Percentiles rank a stretch among this genome's conserved stretches.
These are phyloP conservation scores for Ustilago crameri DNA, from an alignment of 1,284 basidiomycete species.

Conservation along the genomic window DNA sequence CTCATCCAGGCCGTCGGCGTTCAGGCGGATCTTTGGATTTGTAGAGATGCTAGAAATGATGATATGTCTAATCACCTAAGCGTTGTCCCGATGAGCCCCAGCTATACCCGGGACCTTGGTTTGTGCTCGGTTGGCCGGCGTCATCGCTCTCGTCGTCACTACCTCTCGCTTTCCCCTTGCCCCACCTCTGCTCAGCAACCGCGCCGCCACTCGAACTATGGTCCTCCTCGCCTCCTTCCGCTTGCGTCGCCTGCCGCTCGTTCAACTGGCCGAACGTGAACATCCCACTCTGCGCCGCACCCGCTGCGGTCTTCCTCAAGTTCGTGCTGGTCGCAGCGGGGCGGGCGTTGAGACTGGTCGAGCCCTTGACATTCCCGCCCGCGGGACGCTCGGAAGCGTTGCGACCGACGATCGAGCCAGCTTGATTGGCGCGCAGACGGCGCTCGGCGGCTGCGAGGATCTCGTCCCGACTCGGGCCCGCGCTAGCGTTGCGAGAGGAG, in stretches of 20 bases:
- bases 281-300: slow-evolving; percentile 13
- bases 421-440: slow-evolving; percentile 30
- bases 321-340: slow-evolving; percentile 14
- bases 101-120: too few relatives aligned
- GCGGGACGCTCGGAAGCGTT: slow-evolving; percentile 43
- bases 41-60: slow-evolving; percentile 1
- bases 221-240: slow-evolving; percentile 27
- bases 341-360: slow-evolving; percentile 31
- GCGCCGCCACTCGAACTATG: slow-evolving; percentile 50
- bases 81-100: slow-evolving; percentile 24
- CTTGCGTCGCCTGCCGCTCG: not conserved
- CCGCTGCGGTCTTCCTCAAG: slow-evolving; percentile 32
- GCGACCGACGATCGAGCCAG: slow-evolving; percentile 49
- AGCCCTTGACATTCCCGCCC: slow-evolving; percentile 16
- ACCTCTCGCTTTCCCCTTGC: slow-evolving; percentile 26
- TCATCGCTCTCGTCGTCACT: slow-evolving; percentile 30
- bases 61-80: slow-evolving; percentile 23
- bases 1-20: slow-evolving; percentile 69
- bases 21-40: slow-evolving; percentile 11
- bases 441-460: slow-evolving; percentile 57
- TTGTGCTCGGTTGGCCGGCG: not conserved
- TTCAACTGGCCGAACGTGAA: slow-evolving; percentile 46
- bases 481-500: slow-evolving; percentile 6
- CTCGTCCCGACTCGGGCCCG: slow-evolving; percentile 45
- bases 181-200: slow-evolving; percentile 46